These are phyloP conservation scores for Neurospora terricola DNA, from an alignment of 495 filamentous ascomycete genomes.

Conservation along the genomic window DNA sequence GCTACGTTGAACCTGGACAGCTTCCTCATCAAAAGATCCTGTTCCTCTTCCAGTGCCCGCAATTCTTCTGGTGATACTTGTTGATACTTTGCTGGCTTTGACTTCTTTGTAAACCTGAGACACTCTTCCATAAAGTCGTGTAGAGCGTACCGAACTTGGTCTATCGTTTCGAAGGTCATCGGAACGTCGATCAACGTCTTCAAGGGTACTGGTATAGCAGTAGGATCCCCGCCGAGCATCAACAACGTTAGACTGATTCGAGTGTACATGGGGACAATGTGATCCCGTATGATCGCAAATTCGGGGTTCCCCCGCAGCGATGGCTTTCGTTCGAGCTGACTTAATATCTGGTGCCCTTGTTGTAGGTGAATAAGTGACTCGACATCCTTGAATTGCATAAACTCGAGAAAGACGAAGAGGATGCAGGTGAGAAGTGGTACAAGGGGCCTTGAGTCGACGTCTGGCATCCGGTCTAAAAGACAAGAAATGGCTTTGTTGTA, in stretches of 20 bases:
- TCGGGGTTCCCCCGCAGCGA: conserved; percentile 16
- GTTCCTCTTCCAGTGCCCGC: conserved; percentile 18
- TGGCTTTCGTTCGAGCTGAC: conserved; percentile 21
- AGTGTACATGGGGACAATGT: conserved; percentile 34
- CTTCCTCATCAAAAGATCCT: conserved; percentile 19
- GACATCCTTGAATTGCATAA: conserved; percentile 38
- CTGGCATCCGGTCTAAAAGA: conserved; percentile 28
- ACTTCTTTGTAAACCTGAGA: conserved; percentile 21
- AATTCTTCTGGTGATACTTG: conserved; percentile 13
- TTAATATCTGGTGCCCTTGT: conserved; percentile 29
- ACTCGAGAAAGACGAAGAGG: conserved; percentile 50
- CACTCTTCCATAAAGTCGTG: conserved; percentile 27
- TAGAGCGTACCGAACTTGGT: conserved; percentile 22
- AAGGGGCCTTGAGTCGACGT: conserved; percentile 30
- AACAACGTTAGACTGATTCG: conserved; percentile 28
- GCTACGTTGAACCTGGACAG: conserved; percentile 25
- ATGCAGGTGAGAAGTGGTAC: conserved; percentile 45
- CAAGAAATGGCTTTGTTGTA: conserved; percentile 46
- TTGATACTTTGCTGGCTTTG: conserved; percentile 15
- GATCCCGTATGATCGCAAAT: conserved; percentile 25
- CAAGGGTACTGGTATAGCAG: conserved; percentile 17
- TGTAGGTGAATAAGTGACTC: conserved; percentile 34
- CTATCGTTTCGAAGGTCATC: conserved; percentile 19
- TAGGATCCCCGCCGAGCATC: conserved; percentile 24
- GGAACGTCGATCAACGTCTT: conserved; percentile 22